Evolutionary conservation across 371 early-diverging fungal genomes (phyloP), one percentile per base, ranked within the genome.

Genomic region (Rhizopus stolonifer): DNA sequence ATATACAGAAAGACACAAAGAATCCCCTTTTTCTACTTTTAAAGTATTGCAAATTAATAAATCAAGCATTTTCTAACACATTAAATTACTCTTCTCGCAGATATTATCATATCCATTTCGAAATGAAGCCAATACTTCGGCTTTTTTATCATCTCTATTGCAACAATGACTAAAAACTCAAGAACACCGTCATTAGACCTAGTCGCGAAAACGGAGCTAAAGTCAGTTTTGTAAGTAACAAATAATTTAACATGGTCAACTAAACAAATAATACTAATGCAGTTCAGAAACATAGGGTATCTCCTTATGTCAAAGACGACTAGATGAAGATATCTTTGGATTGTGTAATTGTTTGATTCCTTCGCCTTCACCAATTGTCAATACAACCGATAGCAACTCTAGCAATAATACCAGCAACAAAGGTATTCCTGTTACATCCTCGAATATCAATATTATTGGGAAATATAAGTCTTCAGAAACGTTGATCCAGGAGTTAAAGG

Each of bases 61-160:
- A n/a, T n/a, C n/a, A 49, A 38, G 49, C 48, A 47, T n/a, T 32
- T 49, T 49, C 38, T 49, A 49, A 49, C 36, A 36, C 39, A 23
- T 49, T 49, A 38, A 49, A 9, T 36, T 36, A 38, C 49, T 36
- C 23, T 49, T 49, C 23, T 38, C 49, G 36, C 49, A 22, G 49
- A 18, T 36, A 49, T 38, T 29, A 23, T 49, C 49, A 49, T 39
- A 17, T 49, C 6, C 49, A 49, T 23, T 49, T 49, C 23, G 13
- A 38, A 21, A 49, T 14, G 38, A 49, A 49, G 49, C 49, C 13
- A 32, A 15, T 32, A 24, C 31, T 32, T 15, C 36, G 2, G 7
- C 31, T n/a, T n/a, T 38, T 38, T 38, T 51, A 51, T 26, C 21
- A 46, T 25, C 21, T 46, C 7, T 46, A 22, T 26, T 31, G 10